phyloP scores from a whole-genome alignment of 148 eudicot species.

The Fagopyrum tataricum region DNA sequence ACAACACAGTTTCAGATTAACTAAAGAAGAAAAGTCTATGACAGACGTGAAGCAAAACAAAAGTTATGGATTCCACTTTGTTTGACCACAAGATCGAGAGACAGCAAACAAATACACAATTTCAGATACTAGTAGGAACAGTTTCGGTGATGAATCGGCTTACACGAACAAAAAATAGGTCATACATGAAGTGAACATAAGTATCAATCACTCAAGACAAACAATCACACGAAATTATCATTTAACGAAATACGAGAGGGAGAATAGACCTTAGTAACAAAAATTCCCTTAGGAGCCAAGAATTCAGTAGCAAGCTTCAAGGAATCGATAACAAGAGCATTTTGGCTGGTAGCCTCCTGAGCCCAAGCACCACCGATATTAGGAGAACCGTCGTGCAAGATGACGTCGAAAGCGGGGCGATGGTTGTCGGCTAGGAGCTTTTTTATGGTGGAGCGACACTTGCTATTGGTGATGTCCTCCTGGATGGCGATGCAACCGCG shows the following conservation, averaged over 20 bases:
- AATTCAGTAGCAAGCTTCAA: conserved; percentile 77
- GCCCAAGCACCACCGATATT: conserved; percentile 98
- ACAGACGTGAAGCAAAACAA: too few species aligned
- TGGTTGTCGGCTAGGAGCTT: conserved; percentile 51
- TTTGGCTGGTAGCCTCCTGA: conserved; percentile 85
- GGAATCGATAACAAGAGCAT: conserved; percentile 82
- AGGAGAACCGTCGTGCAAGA: conserved; percentile 89
- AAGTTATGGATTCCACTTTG: too few species aligned
- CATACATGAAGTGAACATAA: background rate
- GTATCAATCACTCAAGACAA: background rate
- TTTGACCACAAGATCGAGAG: too few species aligned
- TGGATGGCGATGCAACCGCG: conserved; percentile 59
- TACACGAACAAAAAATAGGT: too few species aligned
- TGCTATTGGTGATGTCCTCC: conserved; percentile 68
- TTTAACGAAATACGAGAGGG: background rate
- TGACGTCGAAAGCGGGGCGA: conserved; percentile 54
- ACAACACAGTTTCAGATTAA: background rate
- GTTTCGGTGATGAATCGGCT: too few species aligned
- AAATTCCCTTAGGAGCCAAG: conserved; percentile 77
- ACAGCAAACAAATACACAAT: background rate
- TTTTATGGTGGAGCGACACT: conserved; percentile 53
- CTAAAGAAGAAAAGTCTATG: too few species aligned
- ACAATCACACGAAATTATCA: background rate
- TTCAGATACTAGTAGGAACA: too few species aligned
- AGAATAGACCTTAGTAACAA: conserved; percentile 60